A percentile compares a stretch with the other conserved stretches of the same genome.
Evolutionary conservation across 345 rosid species (phyloP).

Genomic region (Cardamine occulta): DNA sequence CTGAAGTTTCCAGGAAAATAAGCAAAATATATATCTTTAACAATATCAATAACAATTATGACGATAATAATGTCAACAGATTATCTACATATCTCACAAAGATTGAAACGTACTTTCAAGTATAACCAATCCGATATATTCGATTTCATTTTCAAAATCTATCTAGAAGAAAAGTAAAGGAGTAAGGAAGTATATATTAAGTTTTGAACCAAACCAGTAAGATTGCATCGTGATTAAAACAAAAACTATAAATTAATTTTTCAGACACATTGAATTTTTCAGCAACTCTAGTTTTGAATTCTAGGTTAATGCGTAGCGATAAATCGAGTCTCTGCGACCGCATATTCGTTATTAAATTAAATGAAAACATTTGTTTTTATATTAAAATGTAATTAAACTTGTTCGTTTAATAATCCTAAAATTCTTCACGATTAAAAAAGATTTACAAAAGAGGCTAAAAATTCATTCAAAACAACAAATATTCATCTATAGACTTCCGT

Average conservation of each 20-base stretch:
- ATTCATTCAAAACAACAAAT: neutral
- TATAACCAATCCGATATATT: neutral
- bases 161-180: neutral
- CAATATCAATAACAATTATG: neutral
- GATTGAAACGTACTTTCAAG: conserved; percentile 8
- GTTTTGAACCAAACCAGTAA: conserved; percentile 9
- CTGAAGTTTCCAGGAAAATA: conserved; percentile 39
- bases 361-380: neutral
- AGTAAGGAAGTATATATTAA: neutral
- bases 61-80: conserved; percentile 20
- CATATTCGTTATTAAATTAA: too few species aligned
- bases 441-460: neutral
- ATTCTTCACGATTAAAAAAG: neutral
- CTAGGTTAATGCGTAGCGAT: too few species aligned
- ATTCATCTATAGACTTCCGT: neutral
- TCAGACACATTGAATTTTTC: too few species aligned
- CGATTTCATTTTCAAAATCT: neutral
- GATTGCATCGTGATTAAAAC: neutral
- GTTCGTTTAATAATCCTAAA: neutral
- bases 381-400: too few species aligned
- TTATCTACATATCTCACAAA: conserved; percentile 10
- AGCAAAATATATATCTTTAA: neutral
- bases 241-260: neutral
- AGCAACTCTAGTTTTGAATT: too few species aligned
- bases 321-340: too few species aligned